Evolutionary conservation across 2,329 filamentous ascomycete species (phyloP), one percentile per base, ranked within the genome.

Genomic region (Teratosphaeria gauchensis): DNA sequence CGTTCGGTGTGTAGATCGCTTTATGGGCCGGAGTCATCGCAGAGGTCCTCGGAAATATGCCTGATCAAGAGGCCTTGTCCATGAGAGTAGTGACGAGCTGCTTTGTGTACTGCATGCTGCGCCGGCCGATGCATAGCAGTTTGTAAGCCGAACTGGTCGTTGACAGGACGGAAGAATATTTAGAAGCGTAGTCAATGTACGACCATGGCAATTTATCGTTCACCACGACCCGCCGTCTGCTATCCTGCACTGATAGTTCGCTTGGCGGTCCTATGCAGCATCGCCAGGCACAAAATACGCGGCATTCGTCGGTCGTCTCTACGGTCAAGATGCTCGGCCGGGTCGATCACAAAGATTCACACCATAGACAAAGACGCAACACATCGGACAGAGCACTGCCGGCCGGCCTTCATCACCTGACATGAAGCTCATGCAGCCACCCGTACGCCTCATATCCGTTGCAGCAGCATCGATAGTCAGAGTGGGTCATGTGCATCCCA

Each of bases 1-100:
- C n/a, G 60, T 67, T 28, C 71, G 70, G 68, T 65, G 62, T 38
- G 61, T 62, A 21, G 66, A 65, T 53, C 68, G 64, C 32, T 53
- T 66, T 42, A 38, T 59, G 6, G 63, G 64, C 35, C 35, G 11
- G 11, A 42, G 35, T 42, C 35, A 14, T 42, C 35, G 35, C 35
- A 42, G 35, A 42, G 35, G 35, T 42, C 35, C 12, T 42, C 11
- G 12, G n/a, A 42, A 42, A 16, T 42, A 14, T 42, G 35, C 35
- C 35, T 42, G n/a, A 42, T 5, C 14, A 42, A 16, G 35, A 4
- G 2, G 35, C 11, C 12, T 16, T 42, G 35, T 42, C 35, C 12
- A 42, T 12, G 35, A 42, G 35, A 42, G n/a, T 12, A 16, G 35
- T 42, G 11, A 42, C 35, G 35, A 42, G 11, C 5, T 12, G 9